Conservation (phyloP, 1,284 basidiomycete species). For the Thelephora terrestris region DNA sequence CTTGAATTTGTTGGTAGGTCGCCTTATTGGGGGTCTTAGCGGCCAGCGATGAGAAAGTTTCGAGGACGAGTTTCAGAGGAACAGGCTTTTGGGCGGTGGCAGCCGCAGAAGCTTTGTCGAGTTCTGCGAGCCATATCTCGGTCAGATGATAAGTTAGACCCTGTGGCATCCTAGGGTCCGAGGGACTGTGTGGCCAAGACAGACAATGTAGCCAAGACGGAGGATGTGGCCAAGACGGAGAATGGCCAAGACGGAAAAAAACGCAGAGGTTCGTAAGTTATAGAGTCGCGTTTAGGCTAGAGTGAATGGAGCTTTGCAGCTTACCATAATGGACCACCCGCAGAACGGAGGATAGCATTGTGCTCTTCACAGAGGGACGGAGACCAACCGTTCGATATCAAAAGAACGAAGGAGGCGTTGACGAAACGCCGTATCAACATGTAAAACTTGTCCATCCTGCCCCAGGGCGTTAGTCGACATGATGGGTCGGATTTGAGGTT, state of each 20-base stretch:
- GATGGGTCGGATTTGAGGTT: not conserved
- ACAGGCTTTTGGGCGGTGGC: slow-evolving; percentile 28
- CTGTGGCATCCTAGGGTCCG: slow-evolving; percentile 65
- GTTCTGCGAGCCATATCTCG: slow-evolving; percentile 87
- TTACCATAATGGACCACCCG: slow-evolving; percentile 74
- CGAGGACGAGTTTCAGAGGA: slow-evolving; percentile 50
- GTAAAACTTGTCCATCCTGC: slow-evolving; percentile 94
- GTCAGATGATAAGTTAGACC: slow-evolving; percentile 80
- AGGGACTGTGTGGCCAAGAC: slow-evolving; percentile 37
- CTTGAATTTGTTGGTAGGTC: slow-evolving; percentile 62
- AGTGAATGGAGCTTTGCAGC: slow-evolving; percentile 15
- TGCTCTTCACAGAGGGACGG: slow-evolving; percentile 43
- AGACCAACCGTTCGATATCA: slow-evolving; percentile 68
- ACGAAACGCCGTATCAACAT: slow-evolving; percentile 87
- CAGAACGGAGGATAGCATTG: slow-evolving; percentile 51
- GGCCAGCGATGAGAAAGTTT: slow-evolving; percentile 62
- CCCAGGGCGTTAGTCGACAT: not conserved
- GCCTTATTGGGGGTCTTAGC: slow-evolving; percentile 50
- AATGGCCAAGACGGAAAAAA: not conserved
- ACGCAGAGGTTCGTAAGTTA: no score
- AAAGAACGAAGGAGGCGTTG: slow-evolving; percentile 75
- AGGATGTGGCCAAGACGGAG: not conserved
- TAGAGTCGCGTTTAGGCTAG: not conserved
- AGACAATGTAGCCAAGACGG: not conserved
- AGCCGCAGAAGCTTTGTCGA: slow-evolving; percentile 54